These are phyloP conservation scores for Neltuma alba DNA, from an alignment of 306 rosid genomes.

Conservation along the genomic window DNA sequence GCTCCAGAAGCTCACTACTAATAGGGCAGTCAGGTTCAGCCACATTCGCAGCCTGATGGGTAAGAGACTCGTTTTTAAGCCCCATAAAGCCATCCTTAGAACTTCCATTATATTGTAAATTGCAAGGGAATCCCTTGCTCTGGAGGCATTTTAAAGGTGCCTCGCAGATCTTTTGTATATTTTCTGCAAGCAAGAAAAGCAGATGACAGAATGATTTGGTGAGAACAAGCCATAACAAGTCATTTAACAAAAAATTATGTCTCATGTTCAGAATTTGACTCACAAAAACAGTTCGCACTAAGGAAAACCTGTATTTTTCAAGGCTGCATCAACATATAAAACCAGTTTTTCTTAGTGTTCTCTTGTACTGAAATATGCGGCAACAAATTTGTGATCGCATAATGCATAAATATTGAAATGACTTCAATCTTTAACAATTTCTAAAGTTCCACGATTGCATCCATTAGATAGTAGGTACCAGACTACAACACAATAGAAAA, in stretches of 20 bases:
- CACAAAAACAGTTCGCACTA: slow-evolving; percentile 7
- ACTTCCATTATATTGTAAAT: slow-evolving; percentile 57
- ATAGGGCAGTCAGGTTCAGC: slow-evolving; percentile 52
- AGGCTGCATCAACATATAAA: background rate
- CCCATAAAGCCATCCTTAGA: slow-evolving; percentile 55
- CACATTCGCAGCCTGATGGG: slow-evolving; percentile 57
- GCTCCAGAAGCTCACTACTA: slow-evolving; percentile 65
- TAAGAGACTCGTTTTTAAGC: slow-evolving; percentile 50
- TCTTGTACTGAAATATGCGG: background rate
- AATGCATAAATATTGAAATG: background rate
- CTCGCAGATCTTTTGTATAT: slow-evolving; percentile 74
- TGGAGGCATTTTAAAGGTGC: slow-evolving; percentile 88
- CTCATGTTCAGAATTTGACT: slow-evolving; percentile 5
- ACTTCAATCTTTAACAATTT: background rate
- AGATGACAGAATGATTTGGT: slow-evolving; percentile 7
- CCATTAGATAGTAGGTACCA: background rate
- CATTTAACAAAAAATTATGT: slow-evolving; percentile 10
- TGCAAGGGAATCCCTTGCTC: slow-evolving; percentile 67
- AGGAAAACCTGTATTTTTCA: background rate
- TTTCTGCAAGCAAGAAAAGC: slow-evolving; percentile 58
- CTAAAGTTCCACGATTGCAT: background rate
- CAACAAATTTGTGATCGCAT: background rate
- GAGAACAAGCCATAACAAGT: slow-evolving; percentile 13
- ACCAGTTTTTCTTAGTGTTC: background rate
- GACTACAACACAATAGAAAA: background rate